Percentiles rank a stretch among this genome's conserved stretches.
Evolutionary conservation across 805 yeast species (phyloP).

Genomic region (Debaryomyces prosopidis): DNA sequence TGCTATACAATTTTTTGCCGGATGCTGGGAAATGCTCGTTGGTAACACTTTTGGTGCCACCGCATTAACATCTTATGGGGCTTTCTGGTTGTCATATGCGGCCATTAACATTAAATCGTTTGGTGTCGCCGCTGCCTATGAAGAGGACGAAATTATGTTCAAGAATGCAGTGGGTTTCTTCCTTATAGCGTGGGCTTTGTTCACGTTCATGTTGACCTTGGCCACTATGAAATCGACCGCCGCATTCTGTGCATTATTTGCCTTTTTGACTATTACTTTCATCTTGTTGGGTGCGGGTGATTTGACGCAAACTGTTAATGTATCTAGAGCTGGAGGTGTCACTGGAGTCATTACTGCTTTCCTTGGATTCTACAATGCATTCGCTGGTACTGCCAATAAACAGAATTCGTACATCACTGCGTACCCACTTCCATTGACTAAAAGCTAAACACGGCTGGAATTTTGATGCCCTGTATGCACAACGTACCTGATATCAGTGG

Average conservation of each 20-base stretch:
- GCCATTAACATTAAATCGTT: conserved; percentile 30
- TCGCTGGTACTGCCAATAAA: conserved; percentile 36
- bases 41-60: conserved; percentile 71
- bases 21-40: conserved; percentile 64
- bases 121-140: conserved; percentile 34
- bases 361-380: conserved; percentile 42
- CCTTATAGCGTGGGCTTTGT: conserved; percentile 39
- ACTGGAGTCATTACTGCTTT: conserved; percentile 42
- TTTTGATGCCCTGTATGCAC: too few relatives aligned
- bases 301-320: conserved; percentile 22
- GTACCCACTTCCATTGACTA: conserved; percentile 24
- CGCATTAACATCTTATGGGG: conserved; percentile 56
- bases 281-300: conserved; percentile 38
- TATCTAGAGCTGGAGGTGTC: conserved; percentile 41
- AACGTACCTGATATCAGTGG: too few relatives aligned
- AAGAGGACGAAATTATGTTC: conserved; percentile 23
- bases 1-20: conserved; percentile 57
- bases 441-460: neutral
- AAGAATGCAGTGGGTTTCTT: conserved; percentile 35
- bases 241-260: conserved; percentile 34
- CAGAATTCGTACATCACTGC: conserved; percentile 38
- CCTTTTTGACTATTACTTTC: conserved; percentile 32
- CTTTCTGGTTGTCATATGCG: conserved; percentile 36
- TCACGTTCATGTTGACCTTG: conserved; percentile 36
- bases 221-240: conserved; percentile 39